phyloP scores from a whole-genome alignment of 805 yeast genomes.

The Kodamaea hsintzibuensis region DNA sequence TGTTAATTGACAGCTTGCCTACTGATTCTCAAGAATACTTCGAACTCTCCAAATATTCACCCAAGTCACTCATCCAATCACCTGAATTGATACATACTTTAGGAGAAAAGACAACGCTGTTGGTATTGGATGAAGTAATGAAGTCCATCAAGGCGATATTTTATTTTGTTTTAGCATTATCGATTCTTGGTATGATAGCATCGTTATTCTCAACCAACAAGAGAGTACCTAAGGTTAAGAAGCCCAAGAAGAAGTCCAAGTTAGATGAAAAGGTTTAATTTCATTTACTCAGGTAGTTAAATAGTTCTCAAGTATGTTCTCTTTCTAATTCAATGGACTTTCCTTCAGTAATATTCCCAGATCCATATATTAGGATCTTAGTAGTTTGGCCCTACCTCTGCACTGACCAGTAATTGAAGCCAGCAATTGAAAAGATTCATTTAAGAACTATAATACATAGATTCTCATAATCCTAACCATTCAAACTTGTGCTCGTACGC shows the following conservation, averaged over 20 bases:
- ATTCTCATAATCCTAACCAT: no score
- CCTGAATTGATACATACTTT: not conserved
- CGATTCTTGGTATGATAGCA: not conserved
- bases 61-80: not conserved
- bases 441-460: no score
- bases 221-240: not conserved
- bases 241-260: not conserved
- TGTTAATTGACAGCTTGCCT: conserved; percentile 16
- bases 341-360: no score
- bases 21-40: conserved; percentile 13
- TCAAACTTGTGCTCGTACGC: no score
- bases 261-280: no score
- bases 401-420: no score
- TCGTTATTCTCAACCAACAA: not conserved
- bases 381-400: no score
- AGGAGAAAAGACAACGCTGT: not conserved
- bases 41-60: conserved; percentile 8
- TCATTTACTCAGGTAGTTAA: no score
- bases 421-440: no score
- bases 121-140: not conserved
- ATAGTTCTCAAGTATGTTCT: no score
- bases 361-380: no score
- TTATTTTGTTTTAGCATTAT: not conserved
- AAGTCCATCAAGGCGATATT: not conserved
- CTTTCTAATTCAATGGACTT: no score